Evolutionary conservation across 2,329 filamentous ascomycete species (phyloP), one percentile per base, ranked within the genome.

Genomic region (Penicillium concentricum): DNA sequence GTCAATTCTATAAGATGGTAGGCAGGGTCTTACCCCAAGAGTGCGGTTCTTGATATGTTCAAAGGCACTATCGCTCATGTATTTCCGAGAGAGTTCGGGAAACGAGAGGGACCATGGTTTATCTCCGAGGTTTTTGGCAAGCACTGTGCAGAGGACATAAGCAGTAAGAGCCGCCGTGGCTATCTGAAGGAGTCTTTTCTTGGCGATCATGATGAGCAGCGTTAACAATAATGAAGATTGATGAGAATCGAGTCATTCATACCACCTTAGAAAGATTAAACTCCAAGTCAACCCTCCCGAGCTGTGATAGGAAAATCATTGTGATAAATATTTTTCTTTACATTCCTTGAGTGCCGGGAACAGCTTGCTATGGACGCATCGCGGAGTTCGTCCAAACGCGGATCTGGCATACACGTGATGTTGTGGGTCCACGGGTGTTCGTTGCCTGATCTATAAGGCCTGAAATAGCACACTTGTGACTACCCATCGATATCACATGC

Each of bases 11-110:
- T 45, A 1, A 56, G 26, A 9, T 3, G 15, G 13, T 42, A 10
- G 15, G 37, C 4, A 22, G 13, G 12, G 5, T 39, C 68, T 30
- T 37, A 71, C 67, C 28, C 69, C 68, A 34, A 71, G 54, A 5
- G 69, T 71, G 13, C 64, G 61, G 50, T 71, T 71, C 10, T 61
- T 58, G 32, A 70, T 66, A 24, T 58, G 60, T 8, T 63, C 58
- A 39, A 64, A 66, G 13, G 22, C 35, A 41, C 30, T 35, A 22
- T 42, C 20, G 18, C 28, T 15, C n/a, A 42, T 38, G n/a, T 22
- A 28, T 9, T 28, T 54, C 9, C 16, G 20, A 37, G 45, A 42
- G 16, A 42, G 4, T 2, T 15, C n/a, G 4, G 52, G 8, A n/a
- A 35, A 12, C 12, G 28, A 41, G 6, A 13, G 15, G 1, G 37